Evolutionary conservation across 441 rosid genomes (phyloP), one percentile per base, ranked within the genome.

Genomic region (Mallotus japonicus): DNA sequence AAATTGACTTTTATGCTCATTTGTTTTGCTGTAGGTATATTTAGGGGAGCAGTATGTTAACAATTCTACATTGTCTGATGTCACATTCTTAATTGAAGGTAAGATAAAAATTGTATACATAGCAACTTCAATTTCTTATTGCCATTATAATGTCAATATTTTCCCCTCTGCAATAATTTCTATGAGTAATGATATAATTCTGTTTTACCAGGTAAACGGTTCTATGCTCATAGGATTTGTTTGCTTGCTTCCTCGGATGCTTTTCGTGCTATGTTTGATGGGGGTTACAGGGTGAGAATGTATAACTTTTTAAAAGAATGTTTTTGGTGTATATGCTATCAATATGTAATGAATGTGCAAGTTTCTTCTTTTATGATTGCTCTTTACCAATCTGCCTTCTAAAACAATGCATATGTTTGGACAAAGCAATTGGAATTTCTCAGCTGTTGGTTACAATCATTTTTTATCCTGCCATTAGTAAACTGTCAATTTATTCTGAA

Each of bases 241-340:
- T 86, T 95, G 65, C 97, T 95, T 78, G 99, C 97, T 81, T 92
- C 99, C 75, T 95, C 99, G 62, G 99, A 95, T 78, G 92, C 98
- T 69, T 95, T 95, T 72, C 95, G 96, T 67, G 99, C 99, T 66
- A 92, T 95, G 99, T 95, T 95, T 83, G 98, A 95, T 74, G 98
- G 99, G 73, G 98, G 98, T 75, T 95, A 92, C 80, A 87, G 92
- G 86, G 99, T 93, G 83, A 89, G 88, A 19, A 63, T 55, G 12
- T 12, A 57, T 46, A 65, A 44, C 47, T 20, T 62, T 7, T 17
- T 40, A 49, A 59, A 20, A 22, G 54, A 34, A 3, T 34, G 50
- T n/a, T 28, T n/a, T 14, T 28, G 32, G 32, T 28, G 32, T 28
- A 28, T 28, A 1, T 28, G 32, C 32, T 28, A 28, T 28, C 32